Conservation (phyloP, 371 early-diverging fungal species). For the Haplosporangium sp. region DNA sequence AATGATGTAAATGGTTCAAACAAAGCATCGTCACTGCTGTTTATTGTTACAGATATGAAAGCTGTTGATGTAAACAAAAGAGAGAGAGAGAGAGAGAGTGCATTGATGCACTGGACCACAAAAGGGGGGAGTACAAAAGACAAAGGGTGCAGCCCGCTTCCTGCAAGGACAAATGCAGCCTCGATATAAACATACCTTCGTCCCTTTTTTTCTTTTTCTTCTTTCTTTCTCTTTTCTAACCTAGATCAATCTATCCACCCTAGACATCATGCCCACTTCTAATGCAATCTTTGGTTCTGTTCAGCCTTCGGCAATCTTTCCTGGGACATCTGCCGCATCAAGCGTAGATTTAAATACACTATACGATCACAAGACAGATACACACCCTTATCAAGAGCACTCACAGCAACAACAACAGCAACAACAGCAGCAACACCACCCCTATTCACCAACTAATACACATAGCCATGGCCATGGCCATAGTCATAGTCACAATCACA, state of each 20-base stretch:
- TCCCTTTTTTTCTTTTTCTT: slow-evolving; percentile 4
- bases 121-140: not conserved
- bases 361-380: slow-evolving; percentile 2
- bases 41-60: not conserved
- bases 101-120: not conserved
- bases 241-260: not conserved
- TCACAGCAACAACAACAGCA: slow-evolving; percentile 6
- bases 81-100: not conserved
- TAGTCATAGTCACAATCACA: not conserved
- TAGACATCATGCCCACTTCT: slow-evolving; percentile 33
- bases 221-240: not conserved
- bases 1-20: not conserved
- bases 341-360: slow-evolving; percentile 6
- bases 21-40: not conserved
- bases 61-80: not conserved
- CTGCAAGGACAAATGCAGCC: slow-evolving; percentile 10
- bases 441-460: not conserved
- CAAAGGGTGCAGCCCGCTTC: not conserved
- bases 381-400: slow-evolving; percentile 2
- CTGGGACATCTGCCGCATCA: slow-evolving; percentile 9
- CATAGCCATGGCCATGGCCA: slow-evolving; percentile 13
- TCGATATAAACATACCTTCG: too few species aligned
- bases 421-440: slow-evolving; percentile 8
- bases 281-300: slow-evolving; percentile 23
- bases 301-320: slow-evolving; percentile 26